These are phyloP conservation scores for Leccinum incarnatum DNA, from an alignment of 768 basidiomycete species.

Conservation along the genomic window DNA sequence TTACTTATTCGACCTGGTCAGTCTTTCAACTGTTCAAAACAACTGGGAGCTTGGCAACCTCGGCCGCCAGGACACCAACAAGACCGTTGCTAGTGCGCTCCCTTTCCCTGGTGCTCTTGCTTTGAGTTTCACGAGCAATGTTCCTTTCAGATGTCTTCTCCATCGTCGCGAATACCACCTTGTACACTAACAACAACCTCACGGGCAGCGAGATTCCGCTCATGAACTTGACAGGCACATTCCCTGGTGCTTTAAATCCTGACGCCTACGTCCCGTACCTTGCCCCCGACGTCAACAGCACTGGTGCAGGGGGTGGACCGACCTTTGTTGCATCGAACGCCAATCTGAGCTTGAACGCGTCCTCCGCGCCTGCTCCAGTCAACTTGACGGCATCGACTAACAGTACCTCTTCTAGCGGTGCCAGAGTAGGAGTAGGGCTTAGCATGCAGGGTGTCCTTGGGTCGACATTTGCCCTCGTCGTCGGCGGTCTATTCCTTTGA, in stretches of 20 bases:
- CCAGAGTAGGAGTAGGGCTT: not conserved
- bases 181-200: slow-evolving; percentile 40
- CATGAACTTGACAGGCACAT: slow-evolving; percentile 41
- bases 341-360: slow-evolving; percentile 35
- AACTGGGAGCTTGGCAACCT: slow-evolving; percentile 64
- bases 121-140: not conserved
- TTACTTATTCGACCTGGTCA: slow-evolving; percentile 7
- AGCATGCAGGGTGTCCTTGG: slow-evolving; percentile 11
- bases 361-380: slow-evolving; percentile 36
- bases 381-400: slow-evolving; percentile 31
- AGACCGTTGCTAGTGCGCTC: slow-evolving; percentile 28
- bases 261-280: slow-evolving; percentile 41
- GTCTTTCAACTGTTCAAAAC: slow-evolving; percentile 51
- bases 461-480: not conserved
- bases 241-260: slow-evolving; percentile 45
- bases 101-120: not conserved
- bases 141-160: slow-evolving; percentile 46
- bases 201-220: slow-evolving; percentile 29
- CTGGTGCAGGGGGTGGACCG: slow-evolving; percentile 42
- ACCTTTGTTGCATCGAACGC: slow-evolving; percentile 37
- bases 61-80: slow-evolving; percentile 56
- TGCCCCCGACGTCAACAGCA: slow-evolving; percentile 39
- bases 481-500: slow-evolving; percentile 11
- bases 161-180: slow-evolving; percentile 46
- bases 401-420: not conserved